Conservation (phyloP, 495 filamentous ascomycete species). For the Coniosporium apollinis region DNA sequence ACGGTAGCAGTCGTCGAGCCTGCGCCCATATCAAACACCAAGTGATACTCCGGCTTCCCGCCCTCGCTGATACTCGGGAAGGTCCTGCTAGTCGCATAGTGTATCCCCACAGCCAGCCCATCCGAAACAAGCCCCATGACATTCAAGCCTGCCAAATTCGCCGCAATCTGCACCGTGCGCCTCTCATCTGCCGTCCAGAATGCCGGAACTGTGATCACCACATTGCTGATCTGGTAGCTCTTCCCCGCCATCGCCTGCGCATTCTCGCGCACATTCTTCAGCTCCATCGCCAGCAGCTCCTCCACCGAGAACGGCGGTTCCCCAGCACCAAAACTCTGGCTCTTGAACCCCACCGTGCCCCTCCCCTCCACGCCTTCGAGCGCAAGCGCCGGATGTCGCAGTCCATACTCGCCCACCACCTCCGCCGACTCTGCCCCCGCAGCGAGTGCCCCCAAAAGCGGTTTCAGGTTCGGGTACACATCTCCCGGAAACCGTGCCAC, state of each 20-base stretch:
- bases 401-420: constrained; percentile 47
- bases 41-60: constrained; percentile 75
- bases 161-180: constrained; percentile 63
- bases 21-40: constrained; percentile 96
- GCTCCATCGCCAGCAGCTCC: constrained; percentile 91
- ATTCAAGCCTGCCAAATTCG: constrained; percentile 71
- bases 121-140: constrained; percentile 76
- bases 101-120: constrained; percentile 79
- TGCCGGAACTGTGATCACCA: constrained; percentile 78
- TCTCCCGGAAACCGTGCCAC: constrained; percentile 79
- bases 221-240: constrained; percentile 53
- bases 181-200: constrained; percentile 86
- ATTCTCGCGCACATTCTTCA: constrained; percentile 74
- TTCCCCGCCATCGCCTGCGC: constrained; percentile 76
- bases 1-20: constrained; percentile 94
- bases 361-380: constrained; percentile 39
- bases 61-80: constrained; percentile 76
- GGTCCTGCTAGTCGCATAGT: constrained; percentile 81
- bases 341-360: constrained; percentile 60
- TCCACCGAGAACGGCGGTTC: constrained; percentile 70
- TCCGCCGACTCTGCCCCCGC: constrained; percentile 22
- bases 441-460: constrained; percentile 54
- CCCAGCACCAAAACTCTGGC: constrained; percentile 45
- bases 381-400: constrained; percentile 53
- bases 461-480: constrained; percentile 85